A percentile compares a stretch with the other conserved stretches of the same genome.
These are phyloP conservation scores for Aspergillus viridinutans DNA, from an alignment of 2,329 filamentous ascomycete genomes.

Conservation along the genomic window DNA sequence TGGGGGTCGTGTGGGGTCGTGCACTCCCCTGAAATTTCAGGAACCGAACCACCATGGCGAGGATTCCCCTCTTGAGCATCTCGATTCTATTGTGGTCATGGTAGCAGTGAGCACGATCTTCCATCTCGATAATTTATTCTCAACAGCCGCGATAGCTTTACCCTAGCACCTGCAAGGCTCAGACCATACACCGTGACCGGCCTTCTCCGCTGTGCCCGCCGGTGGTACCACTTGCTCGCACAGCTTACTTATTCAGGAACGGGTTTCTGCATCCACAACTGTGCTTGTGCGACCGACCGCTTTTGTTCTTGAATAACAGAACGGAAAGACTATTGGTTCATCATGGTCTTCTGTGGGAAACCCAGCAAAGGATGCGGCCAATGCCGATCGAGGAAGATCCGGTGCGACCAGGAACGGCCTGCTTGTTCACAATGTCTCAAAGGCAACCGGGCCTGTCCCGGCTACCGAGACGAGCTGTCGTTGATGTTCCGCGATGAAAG, in stretches of 20 bases:
- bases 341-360: slow-evolving; percentile 43
- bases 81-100: neutral
- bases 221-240: neutral
- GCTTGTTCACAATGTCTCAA: slow-evolving; percentile 61
- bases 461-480: slow-evolving; percentile 61
- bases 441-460: slow-evolving; percentile 57
- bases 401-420: slow-evolving; percentile 57
- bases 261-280: neutral
- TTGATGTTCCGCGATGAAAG: slow-evolving; percentile 66
- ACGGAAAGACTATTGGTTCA: neutral
- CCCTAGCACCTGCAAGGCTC: neutral
- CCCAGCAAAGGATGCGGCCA: slow-evolving; percentile 44
- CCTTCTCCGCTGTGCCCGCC: neutral
- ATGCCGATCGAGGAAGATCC: slow-evolving; percentile 43
- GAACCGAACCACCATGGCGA: neutral
- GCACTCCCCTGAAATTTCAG: neutral
- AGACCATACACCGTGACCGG: neutral
- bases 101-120: neutral
- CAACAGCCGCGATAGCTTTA: neutral
- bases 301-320: neutral
- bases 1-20: neutral
- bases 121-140: neutral
- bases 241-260: neutral
- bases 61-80: neutral
- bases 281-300: neutral